Evolutionary conservation across 805 yeast species (phyloP).

Genomic region (Lachancea dasiensis): DNA sequence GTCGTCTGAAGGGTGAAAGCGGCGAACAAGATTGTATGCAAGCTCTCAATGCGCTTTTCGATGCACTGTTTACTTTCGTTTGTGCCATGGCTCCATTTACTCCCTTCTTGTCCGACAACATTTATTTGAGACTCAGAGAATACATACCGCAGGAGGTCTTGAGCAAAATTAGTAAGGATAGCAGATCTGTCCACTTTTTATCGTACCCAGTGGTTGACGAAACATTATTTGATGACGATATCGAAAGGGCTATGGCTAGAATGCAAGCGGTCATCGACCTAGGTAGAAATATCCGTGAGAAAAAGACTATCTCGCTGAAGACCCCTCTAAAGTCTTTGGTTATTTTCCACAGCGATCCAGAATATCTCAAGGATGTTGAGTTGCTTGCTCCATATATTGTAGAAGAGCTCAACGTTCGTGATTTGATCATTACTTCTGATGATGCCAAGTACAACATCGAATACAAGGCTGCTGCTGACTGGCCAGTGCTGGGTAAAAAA

Average conservation of each 20-base stretch:
- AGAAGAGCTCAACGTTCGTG: conserved; percentile 92
- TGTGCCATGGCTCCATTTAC: conserved; percentile 99
- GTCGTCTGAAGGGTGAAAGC: conserved; percentile 93
- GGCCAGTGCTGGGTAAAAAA: conserved; percentile 98
- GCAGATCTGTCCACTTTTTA: conserved; percentile 88
- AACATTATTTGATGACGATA: conserved; percentile 73
- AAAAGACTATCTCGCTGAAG: conserved; percentile 87
- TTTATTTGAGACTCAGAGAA: conserved; percentile 68
- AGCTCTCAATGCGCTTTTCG: conserved; percentile 87
- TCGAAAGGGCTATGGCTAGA: conserved; percentile 83
- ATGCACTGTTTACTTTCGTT: conserved; percentile 78
- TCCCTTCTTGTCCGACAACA: conserved; percentile 88
- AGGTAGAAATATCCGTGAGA: conserved; percentile 95
- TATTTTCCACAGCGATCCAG: conserved; percentile 72
- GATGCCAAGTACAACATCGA: conserved; percentile 89
- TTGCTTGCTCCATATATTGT: conserved; percentile 70
- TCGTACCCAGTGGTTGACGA: conserved; percentile 80
- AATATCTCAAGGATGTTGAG: conserved; percentile 70
- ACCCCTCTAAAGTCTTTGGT: conserved; percentile 88
- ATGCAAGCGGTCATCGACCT: conserved; percentile 96
- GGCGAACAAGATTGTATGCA: conserved; percentile 78
- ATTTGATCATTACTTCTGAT: conserved; percentile 78
- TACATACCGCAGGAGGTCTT: conserved; percentile 57
- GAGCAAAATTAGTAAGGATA: conserved; percentile 47
- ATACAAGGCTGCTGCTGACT: conserved; percentile 93